phyloP scores from a whole-genome alignment of 768 basidiomycete genomes.

The Tulasnella calospora region DNA sequence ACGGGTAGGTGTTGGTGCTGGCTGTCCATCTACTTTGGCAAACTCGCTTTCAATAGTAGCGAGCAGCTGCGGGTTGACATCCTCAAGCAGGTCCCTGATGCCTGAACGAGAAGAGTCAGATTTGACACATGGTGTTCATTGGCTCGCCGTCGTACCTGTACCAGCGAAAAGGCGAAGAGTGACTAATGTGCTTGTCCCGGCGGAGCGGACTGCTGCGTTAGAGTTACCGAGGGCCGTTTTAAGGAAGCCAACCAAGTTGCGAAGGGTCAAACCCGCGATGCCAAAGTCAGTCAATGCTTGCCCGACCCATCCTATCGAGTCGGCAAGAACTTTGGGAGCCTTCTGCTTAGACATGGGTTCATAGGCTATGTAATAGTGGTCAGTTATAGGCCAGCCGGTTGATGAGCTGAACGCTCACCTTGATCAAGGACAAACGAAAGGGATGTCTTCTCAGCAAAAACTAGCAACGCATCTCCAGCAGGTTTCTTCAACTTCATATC shows the following conservation, averaged over 20 bases:
- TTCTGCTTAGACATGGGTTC: constrained; percentile 93
- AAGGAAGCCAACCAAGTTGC: constrained; percentile 83
- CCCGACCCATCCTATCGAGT: constrained; percentile 85
- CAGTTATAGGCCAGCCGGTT: not conserved
- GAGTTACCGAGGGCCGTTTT: constrained; percentile 85
- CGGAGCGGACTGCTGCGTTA: constrained; percentile 88
- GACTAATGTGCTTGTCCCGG: constrained; percentile 87
- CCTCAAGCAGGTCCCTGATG: constrained; percentile 87
- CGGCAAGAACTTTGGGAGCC: constrained; percentile 93
- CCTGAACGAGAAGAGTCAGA: constrained; percentile 44
- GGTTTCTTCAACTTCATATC: constrained; percentile 97
- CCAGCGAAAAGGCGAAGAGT: constrained; percentile 91
- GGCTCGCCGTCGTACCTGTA: constrained; percentile 50
- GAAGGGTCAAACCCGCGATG: constrained; percentile 75
- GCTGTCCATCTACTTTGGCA: constrained; percentile 77
- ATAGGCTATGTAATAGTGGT: constrained; percentile 55
- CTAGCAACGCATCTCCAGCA: constrained; percentile 76
- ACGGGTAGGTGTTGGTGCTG: constrained; percentile 72
- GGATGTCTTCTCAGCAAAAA: constrained; percentile 88
- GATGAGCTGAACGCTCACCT: constrained; percentile 48
- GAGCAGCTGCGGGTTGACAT: constrained; percentile 88
- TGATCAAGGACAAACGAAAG: constrained; percentile 90
- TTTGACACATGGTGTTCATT: constrained; percentile 27
- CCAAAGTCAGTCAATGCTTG: constrained; percentile 85
- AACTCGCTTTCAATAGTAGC: constrained; percentile 88